Base-by-base conservation (phyloP, 139 green algal genomes). In the Chlorella sp. region DNA sequence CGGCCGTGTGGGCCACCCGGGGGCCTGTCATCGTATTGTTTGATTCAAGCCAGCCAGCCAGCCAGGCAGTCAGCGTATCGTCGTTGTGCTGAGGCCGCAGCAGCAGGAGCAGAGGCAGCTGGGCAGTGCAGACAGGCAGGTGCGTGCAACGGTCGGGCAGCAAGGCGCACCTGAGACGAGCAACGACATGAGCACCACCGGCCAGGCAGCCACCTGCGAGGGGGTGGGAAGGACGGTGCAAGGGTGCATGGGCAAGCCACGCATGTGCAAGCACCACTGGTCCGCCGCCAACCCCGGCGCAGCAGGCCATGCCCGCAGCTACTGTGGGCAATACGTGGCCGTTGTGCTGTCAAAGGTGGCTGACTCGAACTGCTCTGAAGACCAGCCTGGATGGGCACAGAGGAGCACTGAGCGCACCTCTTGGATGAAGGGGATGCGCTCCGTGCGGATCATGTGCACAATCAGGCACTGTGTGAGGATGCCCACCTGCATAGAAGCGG, bases 371-470 rank as follows among this genome's bases (percentile, higher is more conserved):
- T n/a, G n/a, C n/a, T n/a, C n/a, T n/a, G n/a, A n/a, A n/a, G n/a
- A n/a, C n/a, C n/a, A n/a, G n/a, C n/a, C n/a, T n/a, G n/a, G n/a
- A n/a, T n/a, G n/a, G n/a, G n/a, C n/a, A n/a, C n/a, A n/a, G n/a
- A n/a, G n/a, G n/a, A n/a, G n/a, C n/a, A n/a, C n/a, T n/a, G n/a
- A 2, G 20, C 80, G 2, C 34, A 48, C 80, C 80, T 77, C 64
- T 46, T 89, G 82, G 1, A 89, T 5, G 56, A 87, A 89, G 1
- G 86, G 86, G 7, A 87, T 62, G 26, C 81, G 58, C 30, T 80
- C 64, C 2, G 86, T 89, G 8, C 86, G 75, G 22, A 89, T 86
- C 76, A 87, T 72, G 82, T 89, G 86, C 34, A 89, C 82, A 24
- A 89, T 79, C 11, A 89, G 74, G 14, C 76, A 87, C 77, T 89